Evolutionary conservation across 495 filamentous ascomycete genomes (phyloP).

Genomic region (Melanomma pulvis-pyrius): DNA sequence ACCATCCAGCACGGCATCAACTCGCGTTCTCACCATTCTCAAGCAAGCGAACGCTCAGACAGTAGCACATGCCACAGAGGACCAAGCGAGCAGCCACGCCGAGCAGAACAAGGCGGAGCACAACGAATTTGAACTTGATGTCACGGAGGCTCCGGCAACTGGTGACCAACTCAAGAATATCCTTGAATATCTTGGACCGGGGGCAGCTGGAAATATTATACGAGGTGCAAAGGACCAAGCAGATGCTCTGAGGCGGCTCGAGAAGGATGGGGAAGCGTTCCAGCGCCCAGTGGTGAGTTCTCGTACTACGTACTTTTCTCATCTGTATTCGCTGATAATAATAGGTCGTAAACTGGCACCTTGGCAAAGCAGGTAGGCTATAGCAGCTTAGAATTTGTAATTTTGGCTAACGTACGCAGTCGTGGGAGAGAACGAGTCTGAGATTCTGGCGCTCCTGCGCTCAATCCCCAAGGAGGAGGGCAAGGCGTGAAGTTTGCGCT

Average conservation of each 20-base stretch:
- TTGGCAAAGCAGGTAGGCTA: slow-evolving; percentile 68
- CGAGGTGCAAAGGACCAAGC: slow-evolving; percentile 68
- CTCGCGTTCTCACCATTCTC: slow-evolving; percentile 68
- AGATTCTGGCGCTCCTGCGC: slow-evolving; percentile 78
- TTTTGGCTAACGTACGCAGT: slow-evolving; percentile 45
- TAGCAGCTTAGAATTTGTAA: background rate
- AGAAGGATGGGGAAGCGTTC: slow-evolving; percentile 60
- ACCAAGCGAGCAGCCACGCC: slow-evolving; percentile 65
- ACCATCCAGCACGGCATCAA: slow-evolving; percentile 64
- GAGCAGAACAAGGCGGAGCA: slow-evolving; percentile 57
- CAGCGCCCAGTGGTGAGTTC: slow-evolving; percentile 61
- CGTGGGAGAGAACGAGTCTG: slow-evolving; percentile 75
- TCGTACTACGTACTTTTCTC: slow-evolving; percentile 51
- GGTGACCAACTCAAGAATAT: slow-evolving; percentile 82
- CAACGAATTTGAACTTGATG: slow-evolving; percentile 79
- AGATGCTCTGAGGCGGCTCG: slow-evolving; percentile 77
- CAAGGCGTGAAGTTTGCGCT: slow-evolving; percentile 3
- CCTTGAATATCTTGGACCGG: slow-evolving; percentile 71
- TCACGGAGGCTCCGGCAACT: slow-evolving; percentile 81
- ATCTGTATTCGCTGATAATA: slow-evolving; percentile 50
- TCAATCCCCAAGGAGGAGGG: slow-evolving; percentile 56
- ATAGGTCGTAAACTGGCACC: slow-evolving; percentile 81
- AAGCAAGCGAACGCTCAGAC: slow-evolving; percentile 71
- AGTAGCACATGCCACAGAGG: slow-evolving; percentile 60
- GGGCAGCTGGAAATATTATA: slow-evolving; percentile 62